Conservation (phyloP, 305 asterid species). For the Fraxinus platypoda region DNA sequence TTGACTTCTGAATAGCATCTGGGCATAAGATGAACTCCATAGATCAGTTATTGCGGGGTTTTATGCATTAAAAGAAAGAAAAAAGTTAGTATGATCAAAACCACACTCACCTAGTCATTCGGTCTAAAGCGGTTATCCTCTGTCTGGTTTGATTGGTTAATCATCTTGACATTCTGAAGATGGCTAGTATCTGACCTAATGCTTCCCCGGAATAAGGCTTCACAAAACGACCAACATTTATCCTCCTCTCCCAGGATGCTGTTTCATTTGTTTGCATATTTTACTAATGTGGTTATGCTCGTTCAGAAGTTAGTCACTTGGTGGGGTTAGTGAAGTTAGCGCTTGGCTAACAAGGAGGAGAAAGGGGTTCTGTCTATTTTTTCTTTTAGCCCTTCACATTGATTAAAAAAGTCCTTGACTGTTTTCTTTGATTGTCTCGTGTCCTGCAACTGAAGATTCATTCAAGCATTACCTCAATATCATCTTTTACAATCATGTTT, state of each 20-base stretch:
- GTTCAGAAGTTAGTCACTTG: neutral
- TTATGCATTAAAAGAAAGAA: neutral
- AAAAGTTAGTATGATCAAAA: neutral
- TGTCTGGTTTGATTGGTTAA: neutral
- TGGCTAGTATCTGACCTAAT: neutral
- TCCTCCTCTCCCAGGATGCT: neutral
- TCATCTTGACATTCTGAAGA: neutral
- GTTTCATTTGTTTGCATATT: neutral
- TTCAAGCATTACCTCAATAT: too few species aligned
- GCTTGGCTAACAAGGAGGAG: neutral
- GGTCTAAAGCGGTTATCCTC: neutral
- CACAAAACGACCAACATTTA: neutral
- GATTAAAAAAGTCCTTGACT: neutral
- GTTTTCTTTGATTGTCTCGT: neutral
- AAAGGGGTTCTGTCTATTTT: neutral
- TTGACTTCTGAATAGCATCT: neutral
- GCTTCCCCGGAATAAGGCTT: neutral
- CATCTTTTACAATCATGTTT: neutral
- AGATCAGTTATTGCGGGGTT: neutral
- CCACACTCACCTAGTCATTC: neutral
- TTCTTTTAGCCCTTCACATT: neutral
- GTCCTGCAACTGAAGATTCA: neutral
- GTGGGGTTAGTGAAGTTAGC: neutral
- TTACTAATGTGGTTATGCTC: neutral
- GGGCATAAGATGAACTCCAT: neutral